Base-by-base conservation (phyloP, 257 asterid genomes). In the Solanum paucissectum region DNA sequence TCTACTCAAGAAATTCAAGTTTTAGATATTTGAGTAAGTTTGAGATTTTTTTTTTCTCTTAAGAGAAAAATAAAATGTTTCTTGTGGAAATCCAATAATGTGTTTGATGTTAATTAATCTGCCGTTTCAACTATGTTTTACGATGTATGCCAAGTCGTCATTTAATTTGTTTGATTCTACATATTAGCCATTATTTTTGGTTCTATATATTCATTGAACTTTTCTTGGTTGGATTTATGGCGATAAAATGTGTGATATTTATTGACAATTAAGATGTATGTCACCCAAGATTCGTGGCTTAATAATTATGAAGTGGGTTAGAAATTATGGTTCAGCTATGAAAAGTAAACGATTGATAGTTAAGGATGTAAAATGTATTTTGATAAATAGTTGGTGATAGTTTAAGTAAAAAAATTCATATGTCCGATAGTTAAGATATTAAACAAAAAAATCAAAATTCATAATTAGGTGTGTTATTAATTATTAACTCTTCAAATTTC, bases 1-100 rank as follows among this genome's bases (percentile, higher is more conserved):
- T 3, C 85, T 9, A 46, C 13, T 81, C 85, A 81, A 49, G 85
- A 81, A 46, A 81, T 81, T 81, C 29, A 13, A 46, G 29, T 81
- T 29, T 46, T 36, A 8, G 69, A 81, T 8, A 23, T 73, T 9
- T 13, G n/a, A n/a, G 32, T 3, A 52, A 52, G 23, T 52, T 52
- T 52, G 62, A 18, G 62, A 52, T 6, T 16, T 18, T 79, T 16
- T 5, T 16, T n/a, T 44, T 14, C 12, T 25, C 9, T 13, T 13
- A 27, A 44, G 66, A 81, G 42, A 46, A 18, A 76, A 21, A 12
- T 71, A 46, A 27, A 29, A 9, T 46, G 36, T 27, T 11, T 46
- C 9, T 27, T 81, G 20, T 16, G 23, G 66, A 77, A 42, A 77
- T 40, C 13, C 62, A 77, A 40, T 77, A 29, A 6, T 55, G 27